These are phyloP conservation scores for Ogataea wickerhamii DNA, from an alignment of 805 yeast species.

Conservation along the genomic window DNA sequence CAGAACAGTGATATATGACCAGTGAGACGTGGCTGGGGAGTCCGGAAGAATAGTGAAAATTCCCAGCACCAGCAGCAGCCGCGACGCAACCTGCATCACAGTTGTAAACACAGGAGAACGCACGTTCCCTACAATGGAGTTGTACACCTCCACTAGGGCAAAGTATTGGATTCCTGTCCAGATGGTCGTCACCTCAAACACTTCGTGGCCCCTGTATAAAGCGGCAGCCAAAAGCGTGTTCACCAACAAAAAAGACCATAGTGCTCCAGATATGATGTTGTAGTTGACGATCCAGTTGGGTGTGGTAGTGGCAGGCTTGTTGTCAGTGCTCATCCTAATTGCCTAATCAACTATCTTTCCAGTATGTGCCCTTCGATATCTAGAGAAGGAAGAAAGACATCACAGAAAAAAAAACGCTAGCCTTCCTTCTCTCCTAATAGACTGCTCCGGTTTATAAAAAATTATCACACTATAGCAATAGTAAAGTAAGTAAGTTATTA, in stretches of 20 bases:
- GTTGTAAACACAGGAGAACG: conserved; percentile 84
- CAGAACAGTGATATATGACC: conserved; percentile 64
- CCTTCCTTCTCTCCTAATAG: too few relatives aligned
- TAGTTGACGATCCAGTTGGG: conserved; percentile 32
- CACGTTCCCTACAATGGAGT: conserved; percentile 75
- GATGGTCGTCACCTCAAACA: conserved; percentile 56
- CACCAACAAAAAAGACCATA: conserved; percentile 32
- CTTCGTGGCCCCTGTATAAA: conserved; percentile 57
- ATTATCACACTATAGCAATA: too few relatives aligned
- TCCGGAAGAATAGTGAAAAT: conserved; percentile 72
- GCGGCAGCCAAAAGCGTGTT: conserved; percentile 23
- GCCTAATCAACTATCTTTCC: too few relatives aligned
- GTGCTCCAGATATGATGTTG: conserved; percentile 30
- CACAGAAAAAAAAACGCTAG: too few relatives aligned
- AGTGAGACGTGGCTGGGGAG: conserved; percentile 56
- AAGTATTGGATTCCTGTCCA: conserved; percentile 67
- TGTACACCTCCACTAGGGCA: conserved; percentile 78
- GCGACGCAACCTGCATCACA: conserved; percentile 79
- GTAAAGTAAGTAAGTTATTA: too few relatives aligned
- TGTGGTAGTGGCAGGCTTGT: conserved; percentile 2
- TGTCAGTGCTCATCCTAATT: too few relatives aligned
- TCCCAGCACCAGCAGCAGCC: conserved; percentile 80
- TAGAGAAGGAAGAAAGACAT: too few relatives aligned
- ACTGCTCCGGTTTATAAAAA: too few relatives aligned
- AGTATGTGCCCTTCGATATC: too few relatives aligned